Conservation (phyloP, 306 rosid species). For the Mucuna pruriens region DNA sequence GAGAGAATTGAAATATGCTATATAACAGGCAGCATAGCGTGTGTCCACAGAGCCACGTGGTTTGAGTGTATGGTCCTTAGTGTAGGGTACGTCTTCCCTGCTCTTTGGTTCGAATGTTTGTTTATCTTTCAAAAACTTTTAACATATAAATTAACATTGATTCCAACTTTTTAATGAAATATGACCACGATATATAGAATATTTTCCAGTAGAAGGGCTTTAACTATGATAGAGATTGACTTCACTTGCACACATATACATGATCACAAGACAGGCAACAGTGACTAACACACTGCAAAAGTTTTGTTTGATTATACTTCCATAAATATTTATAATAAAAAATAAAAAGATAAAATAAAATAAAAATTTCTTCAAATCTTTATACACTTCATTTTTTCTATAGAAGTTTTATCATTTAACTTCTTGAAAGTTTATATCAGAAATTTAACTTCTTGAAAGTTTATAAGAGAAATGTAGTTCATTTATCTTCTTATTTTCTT, state of each 20-base stretch:
- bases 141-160: neutral
- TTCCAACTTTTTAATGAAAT: conserved; percentile 6
- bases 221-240: neutral
- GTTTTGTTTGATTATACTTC: too few species aligned
- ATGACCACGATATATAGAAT: neutral
- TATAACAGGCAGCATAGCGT: neutral
- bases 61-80: neutral
- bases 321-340: too few species aligned
- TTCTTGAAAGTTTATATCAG: too few species aligned
- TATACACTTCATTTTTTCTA: too few species aligned
- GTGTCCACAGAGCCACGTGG: neutral
- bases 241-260: neutral
- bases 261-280: neutral
- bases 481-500: too few species aligned
- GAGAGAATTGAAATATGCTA: neutral
- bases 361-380: too few species aligned
- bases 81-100: neutral
- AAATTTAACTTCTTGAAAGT: too few species aligned
- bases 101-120: conserved; percentile 7
- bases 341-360: too few species aligned
- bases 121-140: neutral
- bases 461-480: too few species aligned
- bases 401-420: too few species aligned
- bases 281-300: too few species aligned
- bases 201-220: neutral